Conservation (phyloP, 2,329 filamentous ascomycete genomes). For the Thelonectria discophora region DNA sequence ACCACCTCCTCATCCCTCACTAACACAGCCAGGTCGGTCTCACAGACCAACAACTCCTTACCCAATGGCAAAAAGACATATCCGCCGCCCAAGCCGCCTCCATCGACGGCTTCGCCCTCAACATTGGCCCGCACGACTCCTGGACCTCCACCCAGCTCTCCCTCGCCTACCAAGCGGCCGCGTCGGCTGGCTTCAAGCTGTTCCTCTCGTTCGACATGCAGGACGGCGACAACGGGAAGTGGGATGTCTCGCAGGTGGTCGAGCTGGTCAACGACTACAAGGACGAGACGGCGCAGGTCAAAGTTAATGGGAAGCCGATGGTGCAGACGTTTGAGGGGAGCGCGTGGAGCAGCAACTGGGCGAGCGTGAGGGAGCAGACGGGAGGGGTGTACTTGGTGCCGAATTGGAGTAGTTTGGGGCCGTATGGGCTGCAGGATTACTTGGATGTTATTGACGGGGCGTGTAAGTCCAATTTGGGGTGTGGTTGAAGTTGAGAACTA, state of each 20-base stretch:
- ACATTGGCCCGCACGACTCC: constrained; percentile 47
- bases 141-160: constrained; percentile 46
- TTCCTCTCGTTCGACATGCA: constrained; percentile 56
- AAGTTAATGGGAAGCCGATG: constrained; percentile 47
- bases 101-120: constrained; percentile 54
- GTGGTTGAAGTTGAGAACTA: neutral
- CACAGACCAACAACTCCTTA: constrained; percentile 41
- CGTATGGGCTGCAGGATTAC: constrained; percentile 34
- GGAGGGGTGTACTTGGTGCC: constrained; percentile 55
- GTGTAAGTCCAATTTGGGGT: constrained; percentile 27
- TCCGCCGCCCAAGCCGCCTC: constrained; percentile 47
- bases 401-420: constrained; percentile 50
- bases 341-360: constrained; percentile 53
- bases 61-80: constrained; percentile 48
- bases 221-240: constrained; percentile 33
- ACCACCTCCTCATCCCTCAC: neutral
- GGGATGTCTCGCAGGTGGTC: constrained; percentile 40
- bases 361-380: constrained; percentile 48
- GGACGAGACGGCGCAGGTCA: constrained; percentile 41
- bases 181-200: constrained; percentile 43
- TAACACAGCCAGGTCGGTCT: constrained; percentile 41
- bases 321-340: constrained; percentile 63
- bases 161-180: constrained; percentile 42
- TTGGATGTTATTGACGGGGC: constrained; percentile 36
- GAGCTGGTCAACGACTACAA: constrained; percentile 40